phyloP scores from a whole-genome alignment of 163 green algal species.

The Scenedesmus sp. region DNA sequence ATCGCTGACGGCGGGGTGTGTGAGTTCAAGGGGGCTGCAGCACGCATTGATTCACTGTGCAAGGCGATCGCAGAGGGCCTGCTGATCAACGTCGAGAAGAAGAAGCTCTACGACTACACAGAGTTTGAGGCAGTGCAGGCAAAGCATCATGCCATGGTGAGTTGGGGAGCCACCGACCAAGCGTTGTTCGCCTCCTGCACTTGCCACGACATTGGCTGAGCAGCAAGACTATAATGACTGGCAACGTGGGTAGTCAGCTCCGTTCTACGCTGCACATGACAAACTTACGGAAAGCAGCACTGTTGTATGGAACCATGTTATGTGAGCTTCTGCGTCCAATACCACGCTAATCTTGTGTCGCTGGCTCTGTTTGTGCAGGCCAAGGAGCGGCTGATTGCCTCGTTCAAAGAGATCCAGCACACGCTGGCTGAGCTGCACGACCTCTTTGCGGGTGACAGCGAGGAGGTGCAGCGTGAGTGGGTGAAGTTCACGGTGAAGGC shows the following conservation, averaged over 20 bases:
- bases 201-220: neutral
- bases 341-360: neutral
- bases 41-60: slow-evolving; percentile 77
- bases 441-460: slow-evolving; percentile 85
- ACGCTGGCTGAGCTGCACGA: slow-evolving; percentile 75
- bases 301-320: neutral
- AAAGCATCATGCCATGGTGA: slow-evolving; percentile 70
- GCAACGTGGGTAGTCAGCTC: no score
- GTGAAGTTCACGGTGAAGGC: slow-evolving; percentile 83
- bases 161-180: neutral
- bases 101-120: slow-evolving; percentile 86
- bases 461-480: slow-evolving; percentile 91
- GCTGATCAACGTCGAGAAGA: slow-evolving; percentile 88
- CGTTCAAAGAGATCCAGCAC: slow-evolving; percentile 73
- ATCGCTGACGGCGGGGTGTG: slow-evolving; percentile 77
- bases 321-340: neutral
- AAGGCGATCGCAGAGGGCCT: slow-evolving; percentile 74
- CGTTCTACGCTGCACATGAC: no score
- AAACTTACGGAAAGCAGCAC: neutral
- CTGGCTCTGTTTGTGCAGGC: slow-evolving; percentile 56
- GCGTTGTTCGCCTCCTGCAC: neutral
- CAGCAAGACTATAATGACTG: neutral
- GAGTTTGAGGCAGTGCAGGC: slow-evolving; percentile 86
- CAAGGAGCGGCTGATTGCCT: slow-evolving; percentile 68
- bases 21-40: slow-evolving; percentile 80